Evolutionary conservation across 2,329 filamentous ascomycete genomes (phyloP), one percentile per base, ranked within the genome.

Genomic region (Onygenales sp.): DNA sequence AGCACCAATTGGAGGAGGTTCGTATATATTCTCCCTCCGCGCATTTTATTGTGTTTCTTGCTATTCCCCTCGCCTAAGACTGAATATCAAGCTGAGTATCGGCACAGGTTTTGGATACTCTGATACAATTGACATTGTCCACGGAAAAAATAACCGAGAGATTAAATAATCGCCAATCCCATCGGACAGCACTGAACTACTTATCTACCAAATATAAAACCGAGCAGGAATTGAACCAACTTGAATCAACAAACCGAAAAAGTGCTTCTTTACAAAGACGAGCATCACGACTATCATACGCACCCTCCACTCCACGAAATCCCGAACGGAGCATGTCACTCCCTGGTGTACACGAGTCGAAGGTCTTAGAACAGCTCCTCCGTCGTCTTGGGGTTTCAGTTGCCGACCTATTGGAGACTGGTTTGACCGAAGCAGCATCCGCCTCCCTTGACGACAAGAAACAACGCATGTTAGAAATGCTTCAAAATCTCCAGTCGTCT

Each of bases 1-100:
- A 69, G 46, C 57, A 66, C 13, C 70, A 65, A 44, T 51, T 72
- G 43, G 64, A 69, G 52, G 56, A 63, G 57, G 70, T 72, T 59
- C 46, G 64, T 58, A 41, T 35, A 9, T 14, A 8, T 10, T 42
- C 7, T 14, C 8, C 58, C 11, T 65, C 64, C 4, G 63, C 67
- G 46, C 57, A 66, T 13, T 69, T 64, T 39, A 49, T 71, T 38
- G 63, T 67, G 52, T 56, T 62, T 56, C 69, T 72, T 58, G 43
- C 63, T 58, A 31, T 52, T 21, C 9, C n/a, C 11, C 8, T 11
- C 11, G 3, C 14, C 7, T 6, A 6, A n/a, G 7, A 32, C n/a
- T 35, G 32, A 43, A 39, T 41, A 27, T 41, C 10, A 50, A 39
- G 36, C 58, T 64, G 48, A 66, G 14, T 11, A 44, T 8, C 48